Base-by-base conservation (phyloP, 805 yeast species). In the Cyberlindnera mycetangii region DNA sequence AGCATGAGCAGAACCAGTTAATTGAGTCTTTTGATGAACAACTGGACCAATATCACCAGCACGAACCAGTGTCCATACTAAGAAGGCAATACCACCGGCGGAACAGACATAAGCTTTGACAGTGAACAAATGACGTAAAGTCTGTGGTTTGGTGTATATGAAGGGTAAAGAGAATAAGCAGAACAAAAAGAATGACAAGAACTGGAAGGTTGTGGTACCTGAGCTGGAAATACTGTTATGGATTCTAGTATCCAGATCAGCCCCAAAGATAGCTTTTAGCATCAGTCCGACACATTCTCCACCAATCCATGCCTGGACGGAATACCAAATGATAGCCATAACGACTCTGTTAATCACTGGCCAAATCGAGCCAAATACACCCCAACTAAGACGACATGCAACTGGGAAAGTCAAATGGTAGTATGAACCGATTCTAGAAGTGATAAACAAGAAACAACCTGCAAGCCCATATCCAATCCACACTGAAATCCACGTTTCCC, bases 401-500 rank as follows among this genome's bases (percentile, higher is more conserved):
- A 89, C 89, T 1, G 97, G 96, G 73, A 89, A 89, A 0, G 93
- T 77, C 43, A 88, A 71, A 59, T 89, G 96, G 60, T 89, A 86
- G 51, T 76, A 75, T 15, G 89, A 73, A 55, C 96, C 97, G 42
- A 86, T 76, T 55, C 95, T 72, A 12, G 95, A 85, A 15, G 85
- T 73, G 17, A 80, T 60, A 5, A 78, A 75, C 17, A 89, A 83
- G 56, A 88, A 86, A 1, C 74, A 56, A 51, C 85, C 93, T 49
- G 86, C 81, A 39, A 86, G 64, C 18, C 74, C 59, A 62, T 89
- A 89, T 7, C 96, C 96, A 16, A 89, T 52, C 93, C 95, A 87
- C 25, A 89, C 93, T 1, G 93, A 78, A 30, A 89, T 65, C 95
- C 96, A 89, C 9, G 85, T 81, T 60, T 83, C 90, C 95, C 95